Evolutionary conservation across 2,329 filamentous ascomycete genomes (phyloP).

Genomic region (Talaromyces amestolkiae): DNA sequence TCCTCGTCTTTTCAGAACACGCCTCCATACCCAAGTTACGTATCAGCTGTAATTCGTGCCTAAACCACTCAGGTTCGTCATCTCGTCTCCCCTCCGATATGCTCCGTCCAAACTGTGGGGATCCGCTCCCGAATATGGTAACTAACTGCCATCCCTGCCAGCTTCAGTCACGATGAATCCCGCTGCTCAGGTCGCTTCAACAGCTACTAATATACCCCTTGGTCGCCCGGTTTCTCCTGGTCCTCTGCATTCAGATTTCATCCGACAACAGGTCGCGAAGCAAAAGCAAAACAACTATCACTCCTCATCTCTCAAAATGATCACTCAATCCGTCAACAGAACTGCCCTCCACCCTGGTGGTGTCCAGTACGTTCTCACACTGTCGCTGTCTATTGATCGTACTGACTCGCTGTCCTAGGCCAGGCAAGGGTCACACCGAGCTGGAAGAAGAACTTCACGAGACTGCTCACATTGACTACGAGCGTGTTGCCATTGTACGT

Average conservation of each 20-base stretch:
- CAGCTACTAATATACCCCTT: constrained; percentile 46
- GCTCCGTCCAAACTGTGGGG: constrained; percentile 42
- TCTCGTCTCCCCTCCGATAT: constrained; percentile 33
- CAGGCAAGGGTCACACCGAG: constrained; percentile 85
- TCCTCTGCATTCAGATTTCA: constrained; percentile 55
- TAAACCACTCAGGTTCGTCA: constrained; percentile 21
- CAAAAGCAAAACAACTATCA: constrained; percentile 60
- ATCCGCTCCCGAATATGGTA: constrained; percentile 28
- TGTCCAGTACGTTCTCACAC: constrained; percentile 68
- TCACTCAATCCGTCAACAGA: constrained; percentile 72
- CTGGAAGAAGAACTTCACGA: constrained; percentile 97
- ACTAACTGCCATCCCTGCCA: constrained; percentile 28
- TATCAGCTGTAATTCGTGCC: constrained; percentile 10
- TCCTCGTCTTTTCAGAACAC: constrained; percentile 4
- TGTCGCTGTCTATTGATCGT: neutral
- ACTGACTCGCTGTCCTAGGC: constrained; percentile 51
- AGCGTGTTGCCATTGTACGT: constrained; percentile 92
- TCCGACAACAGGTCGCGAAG: constrained; percentile 57
- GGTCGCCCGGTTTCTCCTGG: constrained; percentile 44
- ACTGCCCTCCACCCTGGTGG: constrained; percentile 86
- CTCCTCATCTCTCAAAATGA: constrained; percentile 56
- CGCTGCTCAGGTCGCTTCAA: constrained; percentile 30
- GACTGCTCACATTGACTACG: constrained; percentile 97
- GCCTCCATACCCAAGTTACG: constrained; percentile 2
- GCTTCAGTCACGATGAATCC: constrained; percentile 27